Base-by-base conservation (phyloP, 441 rosid species). In the Omphalea diandra region DNA sequence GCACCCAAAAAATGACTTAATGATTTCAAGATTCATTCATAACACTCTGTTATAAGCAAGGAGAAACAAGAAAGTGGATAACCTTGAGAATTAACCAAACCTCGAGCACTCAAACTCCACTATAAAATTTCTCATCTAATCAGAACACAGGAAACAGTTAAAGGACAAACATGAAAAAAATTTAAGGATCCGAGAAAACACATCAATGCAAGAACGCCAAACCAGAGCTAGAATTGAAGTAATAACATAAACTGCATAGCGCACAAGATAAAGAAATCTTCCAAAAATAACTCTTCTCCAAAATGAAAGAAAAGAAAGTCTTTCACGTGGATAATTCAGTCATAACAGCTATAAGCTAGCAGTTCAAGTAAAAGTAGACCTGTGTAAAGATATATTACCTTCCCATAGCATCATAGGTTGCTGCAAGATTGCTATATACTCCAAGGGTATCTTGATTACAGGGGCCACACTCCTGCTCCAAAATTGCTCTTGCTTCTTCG, bases 401-500 rank as follows among this genome's bases (percentile, higher is more conserved):
- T 69, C 99, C 98, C 94, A 92, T 90, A n/a, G 99, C 99, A 77
- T 94, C 99, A 62, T 94, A 94, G 40, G 99, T 94, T 69, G 98
- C 99, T 2, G 99, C 99, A 29, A 94, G 88, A 81, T 94, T 94
- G 85, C 98, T 94, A 71, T 94, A 94, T 36, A 92, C 88, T 31
- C 98, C 98, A 36, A 94, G 85, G 18, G 99, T 94, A 79, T 94
- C 98, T 70, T 92, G 99, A 82, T 94, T 94, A 58, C 99, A 94
- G 0, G 94, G 88, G n/a, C 99, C 96, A 65, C 93, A 84, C 79
- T 94, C 99, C 77, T 84, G 90, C 75, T 94, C 99, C 52, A 94
- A 84, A 66, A 95, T 87, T 3, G 66, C 82, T 78, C 93, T 90
- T 14, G 98, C 96, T 83, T 92, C 98, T 82, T 92, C 96, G 71